These are phyloP conservation scores for Mikania micrantha DNA, from an alignment of 129 eudicot species.

Conservation along the genomic window DNA sequence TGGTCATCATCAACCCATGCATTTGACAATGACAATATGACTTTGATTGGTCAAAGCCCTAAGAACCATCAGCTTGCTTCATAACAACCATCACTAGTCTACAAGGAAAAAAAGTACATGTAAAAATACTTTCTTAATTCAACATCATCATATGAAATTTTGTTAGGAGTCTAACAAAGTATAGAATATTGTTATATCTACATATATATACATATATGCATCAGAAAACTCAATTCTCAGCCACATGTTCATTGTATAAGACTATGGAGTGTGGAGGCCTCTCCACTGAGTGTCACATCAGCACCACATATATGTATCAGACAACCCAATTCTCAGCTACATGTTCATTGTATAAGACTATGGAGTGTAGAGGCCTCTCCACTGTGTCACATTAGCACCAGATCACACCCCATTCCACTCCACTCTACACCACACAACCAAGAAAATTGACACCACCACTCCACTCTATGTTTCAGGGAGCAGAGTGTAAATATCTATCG, in stretches of 20 bases:
- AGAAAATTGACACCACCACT: no score
- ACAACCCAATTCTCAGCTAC: no score
- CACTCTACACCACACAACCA: no score
- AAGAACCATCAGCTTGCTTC: conserved; percentile 22
- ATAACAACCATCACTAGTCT: conserved; percentile 12
- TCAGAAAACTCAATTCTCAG: neutral
- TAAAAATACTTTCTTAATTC: neutral
- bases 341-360: no score
- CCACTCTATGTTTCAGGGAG: no score
- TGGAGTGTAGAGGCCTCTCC: no score
- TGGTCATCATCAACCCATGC: conserved; percentile 21
- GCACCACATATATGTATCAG: no score
- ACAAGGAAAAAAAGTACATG: neutral
- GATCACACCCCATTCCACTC: no score
- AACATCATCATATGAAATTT: neutral
- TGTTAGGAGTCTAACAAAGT: neutral
- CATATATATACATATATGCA: neutral
- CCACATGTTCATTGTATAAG: neutral
- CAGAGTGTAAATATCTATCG: no score
- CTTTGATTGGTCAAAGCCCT: conserved; percentile 21
- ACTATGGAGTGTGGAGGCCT: no score
- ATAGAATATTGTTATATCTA: neutral
- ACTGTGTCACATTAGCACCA: no score
- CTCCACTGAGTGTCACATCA: no score
- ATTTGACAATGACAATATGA: neutral